Evolutionary conservation across 2,329 filamentous ascomycete genomes (phyloP), one percentile per base, ranked within the genome.

Genomic region (Aspergillus melleus): DNA sequence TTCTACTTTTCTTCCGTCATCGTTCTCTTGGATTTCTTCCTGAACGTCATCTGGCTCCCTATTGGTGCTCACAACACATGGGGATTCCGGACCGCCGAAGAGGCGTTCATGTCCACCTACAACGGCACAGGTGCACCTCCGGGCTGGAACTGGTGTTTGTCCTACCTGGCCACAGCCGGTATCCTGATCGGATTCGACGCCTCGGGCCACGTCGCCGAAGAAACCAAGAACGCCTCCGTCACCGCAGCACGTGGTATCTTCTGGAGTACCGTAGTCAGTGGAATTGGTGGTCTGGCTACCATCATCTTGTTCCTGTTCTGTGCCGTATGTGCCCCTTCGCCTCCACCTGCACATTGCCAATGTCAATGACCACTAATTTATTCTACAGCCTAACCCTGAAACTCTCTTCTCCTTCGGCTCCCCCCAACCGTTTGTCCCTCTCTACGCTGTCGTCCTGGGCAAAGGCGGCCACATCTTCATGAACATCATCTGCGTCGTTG

Each of bases 131-230:
- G 81, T 11, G 81, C 82, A 1, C 83, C 84, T 0, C 76, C 79
- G 1, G 84, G 80, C 2, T 87, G 85, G 84, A 87, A 87, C 67
- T 87, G 84, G 85, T 86, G 84, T 72, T 77, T 87, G 3, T 85
- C 83, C 4, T 87, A 84, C 69, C 80, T 85, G 26, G 84, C 84
- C 1, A 87, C 85, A 1, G 84, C 84, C 8, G 85, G 84, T 46
- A 81, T 87, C 46, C 67, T 87, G 57, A 86, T 87, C 54, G 85
- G 85, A 1, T 87, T 86, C 56, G 85, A 87, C 69, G 85, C 85
- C 0, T 84, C 82, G 0, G 85, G 85, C 2, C 84, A 87, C 63
- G 83, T 87, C 29, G 83, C 83, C 0, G 85, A 87, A 64, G 85
- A 87, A 68, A 87, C 85, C 1, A 84, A 85, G 69, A 84, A 86